Evolutionary conservation across 176 grass and related monocot species (phyloP), one percentile per base, ranked within the genome.

Genomic region (Metroxylon sagu): DNA sequence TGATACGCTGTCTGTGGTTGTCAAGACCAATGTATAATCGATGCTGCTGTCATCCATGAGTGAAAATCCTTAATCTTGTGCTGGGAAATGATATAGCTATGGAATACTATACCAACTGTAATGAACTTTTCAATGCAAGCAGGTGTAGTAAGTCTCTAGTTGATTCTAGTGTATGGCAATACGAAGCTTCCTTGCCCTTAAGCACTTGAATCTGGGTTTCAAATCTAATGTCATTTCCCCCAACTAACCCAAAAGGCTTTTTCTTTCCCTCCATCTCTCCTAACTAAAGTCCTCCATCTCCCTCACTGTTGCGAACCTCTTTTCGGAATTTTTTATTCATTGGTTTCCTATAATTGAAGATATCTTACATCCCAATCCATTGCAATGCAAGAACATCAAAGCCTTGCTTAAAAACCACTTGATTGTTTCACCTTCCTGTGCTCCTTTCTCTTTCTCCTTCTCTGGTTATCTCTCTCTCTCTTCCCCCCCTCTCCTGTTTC

Each of bases 331-430:
- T 76, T 74, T 60, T 76, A 74, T 64, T 80, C 50, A 35, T 50
- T 17, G 71, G 67, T 70, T 62, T 76, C 57, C 66, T 19, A 73
- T 66, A 49, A 62, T 39, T 23, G 55, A 56, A 25, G 69, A 66
- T 89, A 77, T 69, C 85, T 95, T 95, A 25, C 77, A 70, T 79
- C 77, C 54, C 71, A 95, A 95, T 89, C 81, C 81, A 89, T 73
- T 79, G 71, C 48, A 52, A 18, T 15, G 43, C 31, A 72, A 62
- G 26, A 30, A 31, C 71, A 64, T 57, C 75, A 68, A 60, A 5
- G 15, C 64, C 23, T 95, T 95, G 81, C 85, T 85, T 95, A 19
- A 67, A 88, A 61, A 68, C 65, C 64, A 89, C 81, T 95, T 74
- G 78, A 95, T 82, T 62, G 81, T 76, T 67, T 53, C 64, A 43